A percentile compares a stretch with the other conserved stretches of the same genome.
These are phyloP conservation scores for Climacium dendroides DNA, from an alignment of 225 moss, liverwort and hornwort genomes.

Conservation along the genomic window DNA sequence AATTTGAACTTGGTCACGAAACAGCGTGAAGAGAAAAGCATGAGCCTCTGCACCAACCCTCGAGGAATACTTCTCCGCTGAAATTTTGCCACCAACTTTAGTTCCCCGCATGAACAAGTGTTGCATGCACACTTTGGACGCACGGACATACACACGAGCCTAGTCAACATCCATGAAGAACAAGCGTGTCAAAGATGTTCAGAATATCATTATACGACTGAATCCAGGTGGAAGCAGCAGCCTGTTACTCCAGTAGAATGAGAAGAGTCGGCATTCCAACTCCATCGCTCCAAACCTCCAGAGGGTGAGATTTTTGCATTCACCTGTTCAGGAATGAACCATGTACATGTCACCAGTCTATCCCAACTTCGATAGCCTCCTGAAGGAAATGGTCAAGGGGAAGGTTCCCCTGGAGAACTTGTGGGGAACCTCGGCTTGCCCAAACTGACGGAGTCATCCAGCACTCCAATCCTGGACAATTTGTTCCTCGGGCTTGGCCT, in stretches of 20 bases:
- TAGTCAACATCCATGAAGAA: neutral
- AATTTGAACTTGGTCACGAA: neutral
- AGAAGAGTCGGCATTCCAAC: neutral
- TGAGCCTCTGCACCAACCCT: neutral
- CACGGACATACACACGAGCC: neutral
- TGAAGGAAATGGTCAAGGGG: neutral
- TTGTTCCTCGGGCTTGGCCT: slow-evolving; percentile 51
- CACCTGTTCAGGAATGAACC: slow-evolving; percentile 7
- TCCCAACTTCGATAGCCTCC: slow-evolving; percentile 1
- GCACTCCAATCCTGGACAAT: slow-evolving; percentile 64
- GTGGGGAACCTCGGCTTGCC: slow-evolving; percentile 18
- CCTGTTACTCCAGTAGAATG: neutral
- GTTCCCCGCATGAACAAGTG: neutral
- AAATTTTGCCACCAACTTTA: neutral
- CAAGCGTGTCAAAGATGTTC: neutral
- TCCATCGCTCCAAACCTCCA: neutral
- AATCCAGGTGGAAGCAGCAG: neutral
- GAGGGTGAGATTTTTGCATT: neutral
- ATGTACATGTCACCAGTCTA: slow-evolving; percentile 4
- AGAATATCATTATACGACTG: neutral
- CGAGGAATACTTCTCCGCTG: neutral
- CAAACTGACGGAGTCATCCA: slow-evolving; percentile 39
- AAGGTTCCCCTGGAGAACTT: slow-evolving; percentile 21
- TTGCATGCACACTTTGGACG: neutral
- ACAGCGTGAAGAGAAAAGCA: neutral